Percentiles rank a stretch among this genome's conserved stretches.
Evolutionary conservation across 164 flowering plant genomes (phyloP).

Genomic region (Houttuynia cordata): DNA sequence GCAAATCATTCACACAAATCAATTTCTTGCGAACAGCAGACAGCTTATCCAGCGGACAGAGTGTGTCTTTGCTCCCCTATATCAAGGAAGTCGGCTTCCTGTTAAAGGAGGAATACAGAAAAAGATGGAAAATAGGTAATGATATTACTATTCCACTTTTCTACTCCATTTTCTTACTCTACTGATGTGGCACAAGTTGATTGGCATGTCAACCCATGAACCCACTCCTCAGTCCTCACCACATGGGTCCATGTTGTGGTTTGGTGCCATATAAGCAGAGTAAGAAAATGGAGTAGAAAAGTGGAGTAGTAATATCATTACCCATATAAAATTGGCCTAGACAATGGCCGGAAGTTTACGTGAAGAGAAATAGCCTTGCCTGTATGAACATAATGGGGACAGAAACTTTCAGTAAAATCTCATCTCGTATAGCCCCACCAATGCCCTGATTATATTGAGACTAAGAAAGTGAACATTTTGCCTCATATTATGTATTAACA

Average conservation of each 20-base stretch:
- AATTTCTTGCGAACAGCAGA: constrained; percentile 52
- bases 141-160: too few species aligned
- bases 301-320: too few species aligned
- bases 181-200: too few species aligned
- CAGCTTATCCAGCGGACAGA: constrained; percentile 67
- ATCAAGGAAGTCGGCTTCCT: background rate
- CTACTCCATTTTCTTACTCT: too few species aligned
- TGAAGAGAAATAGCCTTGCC: constrained; percentile 23
- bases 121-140: background rate
- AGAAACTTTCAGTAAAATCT: constrained; percentile 43
- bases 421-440: constrained; percentile 58
- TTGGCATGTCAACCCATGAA: too few species aligned
- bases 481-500: too few species aligned
- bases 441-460: constrained; percentile 56
- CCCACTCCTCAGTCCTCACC: too few species aligned
- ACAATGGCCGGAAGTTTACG: background rate
- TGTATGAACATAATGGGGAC: constrained; percentile 76
- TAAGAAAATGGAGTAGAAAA: too few species aligned
- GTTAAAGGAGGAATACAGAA: background rate
- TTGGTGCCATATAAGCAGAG: too few species aligned
- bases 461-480: too few species aligned
- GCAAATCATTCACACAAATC: constrained; percentile 35
- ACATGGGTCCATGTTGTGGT: too few species aligned
- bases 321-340: too few species aligned
- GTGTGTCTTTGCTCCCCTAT: constrained; percentile 82